Conservation (phyloP, 768 basidiomycete genomes). For the Neoboletus magnificus region DNA sequence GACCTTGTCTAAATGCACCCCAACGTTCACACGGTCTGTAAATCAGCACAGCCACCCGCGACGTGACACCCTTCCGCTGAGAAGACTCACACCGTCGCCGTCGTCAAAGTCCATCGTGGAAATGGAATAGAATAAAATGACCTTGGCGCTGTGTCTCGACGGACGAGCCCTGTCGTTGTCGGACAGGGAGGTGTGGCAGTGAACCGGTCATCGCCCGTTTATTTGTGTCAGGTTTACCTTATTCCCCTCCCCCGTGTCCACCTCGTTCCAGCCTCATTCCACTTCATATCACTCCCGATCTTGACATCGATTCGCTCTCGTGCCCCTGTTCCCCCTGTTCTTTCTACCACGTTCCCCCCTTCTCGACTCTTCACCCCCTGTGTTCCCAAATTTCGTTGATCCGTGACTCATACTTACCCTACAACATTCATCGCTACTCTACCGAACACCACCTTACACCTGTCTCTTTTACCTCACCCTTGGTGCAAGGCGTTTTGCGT, state of each 20-base stretch:
- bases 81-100: not conserved
- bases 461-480: conserved; percentile 10
- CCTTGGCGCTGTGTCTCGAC: not conserved
- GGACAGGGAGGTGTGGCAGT: not conserved
- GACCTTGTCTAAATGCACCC: conserved; percentile 22
- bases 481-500: not conserved
- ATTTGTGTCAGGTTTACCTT: not conserved
- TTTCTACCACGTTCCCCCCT: conserved; percentile 11
- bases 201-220: not conserved
- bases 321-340: not conserved
- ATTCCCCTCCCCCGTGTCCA: conserved; percentile 1
- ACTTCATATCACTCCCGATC: conserved; percentile 13
- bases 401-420: not conserved
- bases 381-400: not conserved
- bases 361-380: not conserved
- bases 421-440: not conserved
- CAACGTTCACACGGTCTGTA: conserved; percentile 30
- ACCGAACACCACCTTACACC: not conserved
- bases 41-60: conserved; percentile 28
- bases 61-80: not conserved
- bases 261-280: conserved; percentile 16
- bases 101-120: too few relatives aligned
- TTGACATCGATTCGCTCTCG: not conserved
- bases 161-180: not conserved
- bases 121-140: not conserved